Percentiles rank a stretch among this genome's conserved stretches.
These are phyloP conservation scores for Eucalyptus coolabah DNA, from an alignment of 345 rosid genomes.

Conservation along the genomic window DNA sequence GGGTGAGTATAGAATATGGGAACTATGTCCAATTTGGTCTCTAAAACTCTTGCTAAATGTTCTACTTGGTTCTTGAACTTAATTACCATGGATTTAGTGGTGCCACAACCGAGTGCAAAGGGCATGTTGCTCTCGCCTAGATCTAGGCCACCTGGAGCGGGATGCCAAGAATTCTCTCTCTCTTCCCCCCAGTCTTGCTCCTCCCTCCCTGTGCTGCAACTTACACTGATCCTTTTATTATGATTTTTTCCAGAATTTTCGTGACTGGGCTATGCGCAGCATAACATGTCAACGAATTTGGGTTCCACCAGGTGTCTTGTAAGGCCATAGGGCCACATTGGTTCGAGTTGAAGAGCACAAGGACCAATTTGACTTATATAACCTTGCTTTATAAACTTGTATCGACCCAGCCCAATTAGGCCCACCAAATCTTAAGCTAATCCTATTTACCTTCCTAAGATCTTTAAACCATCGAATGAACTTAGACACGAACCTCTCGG, in stretches of 20 bases:
- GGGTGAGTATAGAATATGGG: background rate
- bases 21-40: background rate
- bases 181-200: background rate
- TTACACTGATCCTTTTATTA: accelerated
- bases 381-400: background rate
- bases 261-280: background rate
- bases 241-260: background rate
- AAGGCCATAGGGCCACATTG: background rate
- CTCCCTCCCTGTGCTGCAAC: background rate
- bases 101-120: background rate
- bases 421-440: background rate
- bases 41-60: no score
- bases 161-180: background rate
- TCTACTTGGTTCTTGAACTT: background rate
- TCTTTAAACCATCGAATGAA: background rate
- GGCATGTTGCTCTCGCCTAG: background rate
- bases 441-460: background rate
- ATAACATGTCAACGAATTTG: background rate
- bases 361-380: background rate
- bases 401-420: background rate
- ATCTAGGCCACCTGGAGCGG: no score
- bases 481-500: background rate
- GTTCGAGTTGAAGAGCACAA: background rate
- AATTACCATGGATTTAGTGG: background rate
- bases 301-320: background rate